Base-by-base conservation (phyloP, 1,284 basidiomycete genomes). In the Cryptococcus neoformans region DNA sequence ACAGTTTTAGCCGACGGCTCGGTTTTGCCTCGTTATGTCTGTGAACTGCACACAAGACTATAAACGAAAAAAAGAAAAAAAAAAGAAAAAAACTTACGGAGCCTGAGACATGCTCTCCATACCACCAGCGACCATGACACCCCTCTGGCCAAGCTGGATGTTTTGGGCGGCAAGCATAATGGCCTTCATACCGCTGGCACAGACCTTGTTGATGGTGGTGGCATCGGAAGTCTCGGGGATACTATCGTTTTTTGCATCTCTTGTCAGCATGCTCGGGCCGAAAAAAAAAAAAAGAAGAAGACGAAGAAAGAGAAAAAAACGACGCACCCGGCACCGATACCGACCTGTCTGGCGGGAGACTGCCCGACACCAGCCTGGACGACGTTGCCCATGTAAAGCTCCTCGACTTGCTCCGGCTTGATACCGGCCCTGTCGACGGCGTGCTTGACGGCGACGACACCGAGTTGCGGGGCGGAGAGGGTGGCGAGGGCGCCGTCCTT, bases 201-300 rank as follows among this genome's bases (percentile, higher is more conserved):
- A 99, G 71, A 99, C 91, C 79, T 98, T 96, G 85, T 99, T 99
- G 81, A 99, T 89, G 53, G 96, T 99, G 42, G 96, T 99, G 16
- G 94, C 94, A 80, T 99, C 96, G 40, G 93, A 93, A 59, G 83
- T 83, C 21, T 87, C 78, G 63, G 85, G 87, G 76, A 96, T 72
- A 38, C 76, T 74, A 49, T 1, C 1, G 14, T 14, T 17, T 38
- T 8, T 8, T 9, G 38, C 16, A 51, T 36, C 49, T 8, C 8
- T 48, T 48, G 17, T 35, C 16, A 8, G 7, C 34, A 21, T 48
- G 16, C 17, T 37, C 34, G 21, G 49, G 49, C 39, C 4, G 37
- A 40, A 21, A 21, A 21, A 40, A 21, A 21, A 21, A 21, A 21
- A 21, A 21, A 21, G 21, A 21, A 21, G 21, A 21, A 21, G 21